phyloP scores from a whole-genome alignment of 1,284 basidiomycete species.

The Afroboletus lepidellus region DNA sequence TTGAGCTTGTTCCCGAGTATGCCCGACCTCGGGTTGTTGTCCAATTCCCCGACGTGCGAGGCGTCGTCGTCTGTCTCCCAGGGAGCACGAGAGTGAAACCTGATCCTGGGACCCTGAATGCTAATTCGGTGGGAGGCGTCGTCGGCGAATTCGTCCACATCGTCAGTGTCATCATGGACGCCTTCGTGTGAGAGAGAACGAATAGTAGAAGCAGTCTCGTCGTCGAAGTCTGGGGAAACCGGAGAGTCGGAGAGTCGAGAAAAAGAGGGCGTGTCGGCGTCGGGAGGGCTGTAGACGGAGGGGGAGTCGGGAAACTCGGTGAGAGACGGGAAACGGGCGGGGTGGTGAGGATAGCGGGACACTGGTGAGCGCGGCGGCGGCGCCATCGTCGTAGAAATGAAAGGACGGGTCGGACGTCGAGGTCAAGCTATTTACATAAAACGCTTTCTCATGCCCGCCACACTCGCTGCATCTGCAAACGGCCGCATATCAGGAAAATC shows the following conservation, averaged over 20 bases:
- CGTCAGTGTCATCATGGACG: conserved; percentile 27
- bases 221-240: conserved; percentile 57
- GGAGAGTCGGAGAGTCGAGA: conserved; percentile 44
- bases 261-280: conserved; percentile 21
- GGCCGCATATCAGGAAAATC: conserved; percentile 66
- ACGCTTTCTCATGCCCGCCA: conserved; percentile 27
- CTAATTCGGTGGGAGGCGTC: conserved; percentile 52
- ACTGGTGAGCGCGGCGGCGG: conserved; percentile 9
- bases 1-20: conserved; percentile 33
- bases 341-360: conserved; percentile 18
- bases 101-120: conserved; percentile 74
- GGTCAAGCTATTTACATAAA: conserved; percentile 26
- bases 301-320: conserved; percentile 64
- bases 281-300: conserved; percentile 59
- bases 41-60: conserved; percentile 45
- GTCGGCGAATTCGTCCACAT: conserved; percentile 40
- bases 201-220: conserved; percentile 50
- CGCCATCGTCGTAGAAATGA: conserved; percentile 15
- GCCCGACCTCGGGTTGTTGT: conserved; percentile 32
- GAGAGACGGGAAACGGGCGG: conserved; percentile 50
- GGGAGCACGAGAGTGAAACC: conserved; percentile 74
- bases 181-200: conserved; percentile 32
- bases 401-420: not conserved
- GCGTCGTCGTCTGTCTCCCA: conserved; percentile 67
- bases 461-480: conserved; percentile 50